Conservation (phyloP, 371 early-diverging fungal species). For the Lichtheimia corymbifera region DNA sequence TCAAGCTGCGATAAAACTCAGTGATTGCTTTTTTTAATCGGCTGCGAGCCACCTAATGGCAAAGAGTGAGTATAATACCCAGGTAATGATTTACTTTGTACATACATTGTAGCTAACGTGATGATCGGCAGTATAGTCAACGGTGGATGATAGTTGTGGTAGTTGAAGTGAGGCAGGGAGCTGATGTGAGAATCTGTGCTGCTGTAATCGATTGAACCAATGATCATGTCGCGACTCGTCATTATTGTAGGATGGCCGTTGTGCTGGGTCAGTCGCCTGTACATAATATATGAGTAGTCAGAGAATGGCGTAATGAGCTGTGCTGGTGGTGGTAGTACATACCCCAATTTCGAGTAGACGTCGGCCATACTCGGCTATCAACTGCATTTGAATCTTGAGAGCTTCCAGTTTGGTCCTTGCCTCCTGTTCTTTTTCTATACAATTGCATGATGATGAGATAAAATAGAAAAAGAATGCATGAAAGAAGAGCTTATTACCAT, state of each 20-base stretch:
- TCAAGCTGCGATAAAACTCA: conserved; percentile 77
- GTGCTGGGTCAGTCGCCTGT: too few relatives aligned
- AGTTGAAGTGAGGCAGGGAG: conserved; percentile 7
- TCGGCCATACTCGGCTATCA: conserved; percentile 45
- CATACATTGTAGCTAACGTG: conserved; percentile 41
- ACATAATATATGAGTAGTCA: too few relatives aligned
- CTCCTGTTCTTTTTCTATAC: conserved; percentile 47
- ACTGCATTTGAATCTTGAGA: conserved; percentile 47
- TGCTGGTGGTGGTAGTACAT: not conserved
- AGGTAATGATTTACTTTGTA: not conserved
- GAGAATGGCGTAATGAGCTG: too few relatives aligned
- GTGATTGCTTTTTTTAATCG: conserved; percentile 74
- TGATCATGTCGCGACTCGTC: conserved; percentile 3
- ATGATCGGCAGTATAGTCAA: conserved; percentile 22
- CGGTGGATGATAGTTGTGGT: conserved; percentile 12
- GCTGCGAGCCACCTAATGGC: conserved; percentile 54
- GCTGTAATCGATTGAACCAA: conserved; percentile 10
- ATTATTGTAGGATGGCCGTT: not conserved
- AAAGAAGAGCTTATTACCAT: conserved; percentile 29
- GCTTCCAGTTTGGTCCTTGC: conserved; percentile 44
- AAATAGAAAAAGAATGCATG: not conserved
- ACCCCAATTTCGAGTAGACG: conserved; percentile 22
- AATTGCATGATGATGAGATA: not conserved
- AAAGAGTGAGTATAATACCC: not conserved
- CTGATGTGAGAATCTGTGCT: not conserved